These are phyloP conservation scores for Moricandia moricandioides DNA, from an alignment of 345 rosid species.

Conservation along the genomic window DNA sequence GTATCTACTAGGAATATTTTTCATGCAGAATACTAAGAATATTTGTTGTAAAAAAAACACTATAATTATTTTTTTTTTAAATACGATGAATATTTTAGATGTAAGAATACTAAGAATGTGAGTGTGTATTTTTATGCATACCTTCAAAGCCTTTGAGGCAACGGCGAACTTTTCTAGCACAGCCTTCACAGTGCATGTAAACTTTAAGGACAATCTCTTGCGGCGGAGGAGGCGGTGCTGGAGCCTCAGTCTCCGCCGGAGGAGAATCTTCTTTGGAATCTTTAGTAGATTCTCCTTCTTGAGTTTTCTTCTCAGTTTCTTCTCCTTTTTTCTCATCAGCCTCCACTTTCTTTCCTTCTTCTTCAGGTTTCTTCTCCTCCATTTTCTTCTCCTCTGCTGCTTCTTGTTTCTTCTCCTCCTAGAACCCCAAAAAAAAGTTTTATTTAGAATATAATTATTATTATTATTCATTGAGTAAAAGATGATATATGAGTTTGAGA, in stretches of 20 bases:
- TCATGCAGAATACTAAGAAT: background rate
- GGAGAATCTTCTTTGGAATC: slow-evolving; percentile 34
- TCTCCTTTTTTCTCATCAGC: slow-evolving; percentile 41
- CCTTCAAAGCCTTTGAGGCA: slow-evolving; percentile 84
- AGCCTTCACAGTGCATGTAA: slow-evolving; percentile 99
- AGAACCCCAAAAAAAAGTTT: background rate
- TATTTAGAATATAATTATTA: background rate
- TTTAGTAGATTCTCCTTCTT: slow-evolving; percentile 43
- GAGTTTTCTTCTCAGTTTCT: slow-evolving; percentile 39
- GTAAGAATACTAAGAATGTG: background rate
- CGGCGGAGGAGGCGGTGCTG: slow-evolving; percentile 63
- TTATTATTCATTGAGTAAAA: background rate
- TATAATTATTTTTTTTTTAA: too few species aligned
- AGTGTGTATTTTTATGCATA: slow-evolving; percentile 4
- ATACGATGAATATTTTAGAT: background rate
- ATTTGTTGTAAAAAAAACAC: too few species aligned
- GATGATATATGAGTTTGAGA: background rate
- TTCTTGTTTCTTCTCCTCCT: slow-evolving; percentile 64
- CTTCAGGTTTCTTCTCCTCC: slow-evolving; percentile 6
- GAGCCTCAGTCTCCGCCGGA: slow-evolving; percentile 16
- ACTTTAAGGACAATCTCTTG: slow-evolving; percentile 73
- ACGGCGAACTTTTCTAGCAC: slow-evolving; percentile 87
- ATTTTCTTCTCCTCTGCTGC: slow-evolving; percentile 38
- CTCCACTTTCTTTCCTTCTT: slow-evolving; percentile 42
- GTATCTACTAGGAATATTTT: background rate